Evolutionary conservation across 768 basidiomycete genomes (phyloP), one percentile per base, ranked within the genome.

Genomic region (Naganishia vaughanmartiniae): DNA sequence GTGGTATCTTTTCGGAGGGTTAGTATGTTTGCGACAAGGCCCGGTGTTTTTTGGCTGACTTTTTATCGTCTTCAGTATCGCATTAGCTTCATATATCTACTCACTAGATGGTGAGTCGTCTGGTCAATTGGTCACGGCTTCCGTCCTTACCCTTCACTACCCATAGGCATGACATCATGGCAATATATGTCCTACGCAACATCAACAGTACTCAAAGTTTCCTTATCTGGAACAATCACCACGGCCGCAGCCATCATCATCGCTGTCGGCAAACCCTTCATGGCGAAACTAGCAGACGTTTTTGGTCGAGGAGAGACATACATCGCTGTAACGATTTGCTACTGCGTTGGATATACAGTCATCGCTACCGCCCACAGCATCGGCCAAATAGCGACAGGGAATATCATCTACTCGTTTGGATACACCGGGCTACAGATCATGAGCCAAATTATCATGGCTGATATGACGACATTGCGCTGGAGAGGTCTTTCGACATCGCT

Each of bases 221-320:
- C 85, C 70, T 80, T 87, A 7, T 82, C 88, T 54, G 83, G 85
- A 24, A 83, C 87, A 4, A 86, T 89, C 56, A 82, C 85, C n/a
- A 79, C 83, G 9, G 86, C 85, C 0, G 76, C 74, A 31, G 78
- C 72, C 28, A 76, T 77, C 71, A 76, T 76, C 77, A 82, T 84
- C 69, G 85, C 84, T 46, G 83, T 86, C 30, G 83, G 83, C 26
- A 90, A 90, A 81, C 89, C 90, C 0, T 83, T 89, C 45, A 86
- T 89, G 72, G 89, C 90, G 0, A 90, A 90, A 79, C 78, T 90
- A 48, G 87, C 89, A 11, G 89, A 91, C 77, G 86, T 89, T 10
- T 82, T 85, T 17, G 89, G 89, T 28, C 85, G 90, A 74, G 88
- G 87, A 24, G 84, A 84, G 51, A 87, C 89, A 0, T 90, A 87